Evolutionary conservation across 345 rosid species (phyloP).

Genomic region (Sisymbrium altissimum): DNA sequence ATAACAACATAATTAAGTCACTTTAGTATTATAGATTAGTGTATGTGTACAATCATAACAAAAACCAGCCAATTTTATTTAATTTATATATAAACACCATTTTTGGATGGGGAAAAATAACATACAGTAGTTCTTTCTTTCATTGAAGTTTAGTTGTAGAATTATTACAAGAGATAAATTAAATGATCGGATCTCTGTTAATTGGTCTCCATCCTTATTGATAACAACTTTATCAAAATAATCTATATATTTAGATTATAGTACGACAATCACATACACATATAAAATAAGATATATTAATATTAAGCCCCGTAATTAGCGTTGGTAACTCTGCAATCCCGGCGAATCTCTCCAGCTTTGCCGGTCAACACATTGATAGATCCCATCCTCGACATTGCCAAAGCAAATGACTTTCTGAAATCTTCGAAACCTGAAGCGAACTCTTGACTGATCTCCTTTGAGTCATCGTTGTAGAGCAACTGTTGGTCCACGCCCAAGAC

Average conservation of each 20-base stretch:
- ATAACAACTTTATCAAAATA: neutral
- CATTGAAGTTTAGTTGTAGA: neutral
- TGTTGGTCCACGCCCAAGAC: conserved; percentile 76
- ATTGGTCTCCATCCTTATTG: conserved; percentile 13
- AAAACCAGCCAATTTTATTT: neutral
- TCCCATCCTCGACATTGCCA: conserved; percentile 79
- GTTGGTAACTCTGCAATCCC: conserved; percentile 48
- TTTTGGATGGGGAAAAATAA: neutral
- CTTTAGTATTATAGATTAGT: neutral
- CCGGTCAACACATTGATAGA: conserved; percentile 63
- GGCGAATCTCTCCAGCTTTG: conserved; percentile 61
- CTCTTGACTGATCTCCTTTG: conserved; percentile 47
- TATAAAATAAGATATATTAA: neutral
- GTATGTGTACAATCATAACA: neutral
- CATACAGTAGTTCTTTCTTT: neutral
- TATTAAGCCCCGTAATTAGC: conserved; percentile 20
- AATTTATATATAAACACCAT: neutral
- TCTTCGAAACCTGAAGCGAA: conserved; percentile 56
- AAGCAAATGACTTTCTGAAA: conserved; percentile 55
- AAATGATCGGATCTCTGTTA: neutral
- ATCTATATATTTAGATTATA: neutral
- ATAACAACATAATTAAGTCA: neutral
- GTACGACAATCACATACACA: conserved; percentile 6
- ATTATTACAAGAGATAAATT: neutral
- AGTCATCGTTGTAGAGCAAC: conserved; percentile 39